phyloP scores from a whole-genome alignment of 225 moss, liverwort and hornwort genomes.

The Neckera pumila region DNA sequence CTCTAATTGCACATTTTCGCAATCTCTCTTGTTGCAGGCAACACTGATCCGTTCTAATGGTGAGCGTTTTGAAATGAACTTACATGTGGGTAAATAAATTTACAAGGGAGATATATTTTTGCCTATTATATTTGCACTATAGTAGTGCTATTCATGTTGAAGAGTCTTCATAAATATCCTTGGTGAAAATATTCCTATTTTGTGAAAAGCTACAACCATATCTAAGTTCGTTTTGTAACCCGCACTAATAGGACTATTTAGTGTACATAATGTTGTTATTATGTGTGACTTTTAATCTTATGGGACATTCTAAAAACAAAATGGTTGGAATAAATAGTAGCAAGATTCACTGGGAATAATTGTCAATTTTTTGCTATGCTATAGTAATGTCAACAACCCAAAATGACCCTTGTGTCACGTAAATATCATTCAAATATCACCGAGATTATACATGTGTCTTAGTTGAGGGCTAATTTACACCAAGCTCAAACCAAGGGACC shows the following conservation, averaged over 20 bases:
- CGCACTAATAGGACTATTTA: neutral
- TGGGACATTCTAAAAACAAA: neutral
- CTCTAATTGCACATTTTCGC: neutral
- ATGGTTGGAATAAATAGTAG: neutral
- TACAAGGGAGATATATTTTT: too few relatives aligned
- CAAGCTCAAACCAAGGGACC: neutral
- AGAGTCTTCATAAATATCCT: neutral
- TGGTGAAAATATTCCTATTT: neutral
- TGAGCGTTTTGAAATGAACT: neutral
- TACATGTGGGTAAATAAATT: neutral
- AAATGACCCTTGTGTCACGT: neutral
- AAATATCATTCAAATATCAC: neutral
- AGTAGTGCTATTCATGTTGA: neutral
- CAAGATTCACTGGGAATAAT: neutral
- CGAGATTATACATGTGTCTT: neutral
- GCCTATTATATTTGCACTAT: neutral
- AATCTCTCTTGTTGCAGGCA: neutral
- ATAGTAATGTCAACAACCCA: neutral
- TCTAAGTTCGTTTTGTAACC: fast-evolving
- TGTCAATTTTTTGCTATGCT: neutral
- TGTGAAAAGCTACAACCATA: neutral
- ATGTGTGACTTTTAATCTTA: neutral
- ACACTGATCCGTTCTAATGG: neutral
- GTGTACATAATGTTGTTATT: too few relatives aligned
- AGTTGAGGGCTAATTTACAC: neutral